A percentile compares a stretch with the other conserved stretches of the same genome.
Conservation (phyloP, 106 monocot species). For the Platanthera guangdongensis region DNA sequence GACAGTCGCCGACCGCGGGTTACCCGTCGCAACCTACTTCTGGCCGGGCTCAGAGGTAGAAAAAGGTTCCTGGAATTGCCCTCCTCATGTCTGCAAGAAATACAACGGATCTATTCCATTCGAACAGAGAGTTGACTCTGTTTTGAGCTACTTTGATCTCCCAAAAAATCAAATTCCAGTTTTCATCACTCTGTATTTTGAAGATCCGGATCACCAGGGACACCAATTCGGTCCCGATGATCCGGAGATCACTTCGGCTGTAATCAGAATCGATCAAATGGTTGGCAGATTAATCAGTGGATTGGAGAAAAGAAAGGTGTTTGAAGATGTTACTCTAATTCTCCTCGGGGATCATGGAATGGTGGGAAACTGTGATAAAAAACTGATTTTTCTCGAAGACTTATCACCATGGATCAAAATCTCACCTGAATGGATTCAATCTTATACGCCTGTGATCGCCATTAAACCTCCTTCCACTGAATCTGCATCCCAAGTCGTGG, state of each 20-base stretch:
- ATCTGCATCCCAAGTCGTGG: conserved; percentile 28
- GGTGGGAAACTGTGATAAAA: conserved; percentile 46
- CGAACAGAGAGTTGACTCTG: conserved; percentile 40
- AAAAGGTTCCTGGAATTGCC: conserved; percentile 55
- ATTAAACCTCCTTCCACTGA: conserved; percentile 19
- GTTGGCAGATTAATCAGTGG: conserved; percentile 48
- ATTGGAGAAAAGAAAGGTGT: conserved; percentile 38
- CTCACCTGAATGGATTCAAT: conserved; percentile 25
- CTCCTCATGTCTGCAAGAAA: conserved; percentile 26
- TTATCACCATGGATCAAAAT: conserved; percentile 37
- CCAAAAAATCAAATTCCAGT: conserved; percentile 26
- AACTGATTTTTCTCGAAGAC: conserved; percentile 46
- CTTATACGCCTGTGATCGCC: conserved; percentile 20
- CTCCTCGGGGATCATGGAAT: conserved; percentile 64
- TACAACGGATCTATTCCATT: conserved; percentile 37
- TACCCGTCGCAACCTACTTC: conserved; percentile 39
- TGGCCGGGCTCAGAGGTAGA: conserved; percentile 58
- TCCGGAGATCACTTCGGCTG: conserved; percentile 31
- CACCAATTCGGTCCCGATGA: conserved; percentile 52
- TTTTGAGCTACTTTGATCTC: conserved; percentile 46
- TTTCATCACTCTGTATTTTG: conserved; percentile 40
- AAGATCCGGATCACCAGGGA: conserved; percentile 45
- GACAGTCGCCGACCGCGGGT: conserved; percentile 33
- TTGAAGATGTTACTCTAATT: conserved; percentile 48
- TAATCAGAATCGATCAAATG: conserved; percentile 30